Conservation (phyloP, 768 basidiomycete genomes). For the Pisolithus sp. region DNA sequence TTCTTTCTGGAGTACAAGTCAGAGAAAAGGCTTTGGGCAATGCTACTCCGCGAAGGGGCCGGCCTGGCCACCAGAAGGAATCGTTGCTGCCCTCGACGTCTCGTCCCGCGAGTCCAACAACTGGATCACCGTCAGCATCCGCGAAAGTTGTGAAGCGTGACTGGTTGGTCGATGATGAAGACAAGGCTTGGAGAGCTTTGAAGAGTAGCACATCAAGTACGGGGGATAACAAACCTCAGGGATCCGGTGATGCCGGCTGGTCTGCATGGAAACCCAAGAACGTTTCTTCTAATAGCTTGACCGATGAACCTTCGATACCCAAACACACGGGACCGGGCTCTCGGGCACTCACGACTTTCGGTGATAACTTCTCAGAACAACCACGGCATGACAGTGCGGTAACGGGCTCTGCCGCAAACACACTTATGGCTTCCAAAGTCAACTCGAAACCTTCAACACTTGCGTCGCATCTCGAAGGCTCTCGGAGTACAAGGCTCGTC, state of each 20-base stretch:
- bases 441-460: slow-evolving; percentile 19
- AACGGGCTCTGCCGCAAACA: slow-evolving; percentile 2
- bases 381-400: slow-evolving; percentile 40
- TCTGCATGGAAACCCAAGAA: slow-evolving; percentile 26
- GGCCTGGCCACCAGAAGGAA: slow-evolving; percentile 41
- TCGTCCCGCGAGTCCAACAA: slow-evolving; percentile 19
- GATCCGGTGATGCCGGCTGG: slow-evolving; percentile 20
- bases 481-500: slow-evolving; percentile 25
- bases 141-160: slow-evolving; percentile 17
- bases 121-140: slow-evolving; percentile 7
- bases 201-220: slow-evolving; percentile 17
- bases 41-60: slow-evolving; percentile 70
- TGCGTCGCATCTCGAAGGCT: slow-evolving; percentile 22
- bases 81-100: slow-evolving; percentile 30
- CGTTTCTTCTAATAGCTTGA: slow-evolving; percentile 12
- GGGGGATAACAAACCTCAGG: slow-evolving; percentile 13
- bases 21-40: slow-evolving; percentile 67
- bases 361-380: slow-evolving; percentile 58
- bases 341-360: slow-evolving; percentile 40
- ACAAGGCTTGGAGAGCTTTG: slow-evolving; percentile 42
- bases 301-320: slow-evolving; percentile 26
- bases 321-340: slow-evolving; percentile 18
- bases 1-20: slow-evolving; percentile 56
- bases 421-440: slow-evolving; percentile 4
- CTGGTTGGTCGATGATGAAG: slow-evolving; percentile 38